A percentile compares a stretch with the other conserved stretches of the same genome.
phyloP scores from a whole-genome alignment of 805 yeast species.

The Teunomyces cretensis region DNA sequence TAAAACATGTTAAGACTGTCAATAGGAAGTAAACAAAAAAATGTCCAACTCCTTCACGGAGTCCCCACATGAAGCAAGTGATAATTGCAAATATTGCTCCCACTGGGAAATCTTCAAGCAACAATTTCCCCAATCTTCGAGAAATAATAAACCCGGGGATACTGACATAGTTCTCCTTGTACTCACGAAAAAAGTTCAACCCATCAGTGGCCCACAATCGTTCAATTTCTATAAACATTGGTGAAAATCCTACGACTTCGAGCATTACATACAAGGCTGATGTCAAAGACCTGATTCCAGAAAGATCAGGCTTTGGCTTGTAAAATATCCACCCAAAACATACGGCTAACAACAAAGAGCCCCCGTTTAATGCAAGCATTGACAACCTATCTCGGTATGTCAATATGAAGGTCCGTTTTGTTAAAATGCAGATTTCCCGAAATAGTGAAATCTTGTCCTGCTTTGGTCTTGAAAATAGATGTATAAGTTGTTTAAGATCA shows the following conservation, averaged over 20 bases:
- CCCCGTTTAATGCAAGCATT: constrained; percentile 20
- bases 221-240: constrained; percentile 22
- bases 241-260: constrained; percentile 25
- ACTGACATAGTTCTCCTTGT: constrained; percentile 24
- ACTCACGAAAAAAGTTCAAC: constrained; percentile 21
- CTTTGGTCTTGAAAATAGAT: constrained; percentile 12
- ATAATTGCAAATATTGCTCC: constrained; percentile 18
- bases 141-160: constrained; percentile 22
- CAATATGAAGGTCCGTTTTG: constrained; percentile 18
- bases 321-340: constrained; percentile 25
- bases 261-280: constrained; percentile 22
- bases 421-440: constrained; percentile 18
- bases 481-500: constrained; percentile 1
- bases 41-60: constrained; percentile 20
- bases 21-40: constrained; percentile 67
- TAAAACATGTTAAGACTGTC: constrained; percentile 54
- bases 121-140: constrained; percentile 21
- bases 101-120: constrained; percentile 25
- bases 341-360: constrained; percentile 17
- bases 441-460: constrained; percentile 17
- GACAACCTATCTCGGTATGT: constrained; percentile 20
- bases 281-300: constrained; percentile 23
- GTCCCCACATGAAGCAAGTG: constrained; percentile 29
- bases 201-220: constrained; percentile 26
- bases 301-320: constrained; percentile 17